Evolutionary conservation across 2,329 filamentous ascomycete genomes (phyloP), one percentile per base, ranked within the genome.

Genomic region (Fusarium chaquense): DNA sequence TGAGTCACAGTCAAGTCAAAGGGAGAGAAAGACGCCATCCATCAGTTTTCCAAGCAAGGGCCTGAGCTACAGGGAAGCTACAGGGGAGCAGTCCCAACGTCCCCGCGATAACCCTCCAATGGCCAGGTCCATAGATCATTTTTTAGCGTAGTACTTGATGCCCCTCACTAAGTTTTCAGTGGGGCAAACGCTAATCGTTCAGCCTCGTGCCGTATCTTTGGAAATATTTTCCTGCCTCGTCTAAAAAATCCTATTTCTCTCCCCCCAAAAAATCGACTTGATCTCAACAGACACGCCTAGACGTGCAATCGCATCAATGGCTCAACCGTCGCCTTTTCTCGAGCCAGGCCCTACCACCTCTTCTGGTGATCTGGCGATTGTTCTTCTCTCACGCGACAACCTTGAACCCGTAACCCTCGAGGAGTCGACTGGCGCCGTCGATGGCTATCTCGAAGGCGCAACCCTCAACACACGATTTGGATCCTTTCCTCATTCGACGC

Each of bases 401-500:
- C 89, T 94, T 68, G 85, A 94, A 40, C 93, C 95, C 10, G 84
- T 94, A 28, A 89, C 92, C 65, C 87, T 94, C 30, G 84, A 87
- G 67, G 82, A 87, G 32, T 85, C 85, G 24, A 85, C 87, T 38
- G 89, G 88, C 54, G 85, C 87, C 43, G 85, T 91, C 68, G 87
- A 90, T 75, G 92, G 91, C 62, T 94, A 94, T 74, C 87, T 87
- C 32, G 91, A 94, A 77, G 92, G 92, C 36, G 90, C 90, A 47
- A 91, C 93, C 4, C 89, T 94, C 56, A 98, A 97, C 81, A 99
- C 95, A 2, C 90, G 94, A 45, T 99, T 97, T 76, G 96, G 96
- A 50, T 97, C 94, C 0, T 95, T 94, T 65, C 92, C 93, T 0
- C 93, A 95, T 77, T 91, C 87, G 13, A 94, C 92, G 0, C 81